Percentiles rank a stretch among this genome's conserved stretches.
Conservation (phyloP, 169 alveolate genomes). For the Cryptosporidium canis region DNA sequence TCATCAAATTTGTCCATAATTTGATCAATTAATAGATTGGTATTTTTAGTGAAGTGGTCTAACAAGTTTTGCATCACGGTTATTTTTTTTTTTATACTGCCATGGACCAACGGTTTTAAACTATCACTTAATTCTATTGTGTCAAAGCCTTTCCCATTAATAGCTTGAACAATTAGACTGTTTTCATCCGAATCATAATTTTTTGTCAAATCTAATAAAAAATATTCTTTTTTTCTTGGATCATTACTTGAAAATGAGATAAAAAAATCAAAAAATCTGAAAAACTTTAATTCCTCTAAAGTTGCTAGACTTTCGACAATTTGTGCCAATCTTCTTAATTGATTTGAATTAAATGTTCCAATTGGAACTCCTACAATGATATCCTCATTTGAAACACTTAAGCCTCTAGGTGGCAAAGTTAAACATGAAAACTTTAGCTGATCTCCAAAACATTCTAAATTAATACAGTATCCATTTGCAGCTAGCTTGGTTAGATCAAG, state of each 20-base stretch:
- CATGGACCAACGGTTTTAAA: conserved; percentile 6
- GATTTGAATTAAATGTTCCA: conserved; percentile 18
- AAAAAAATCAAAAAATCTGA: conserved; percentile 43
- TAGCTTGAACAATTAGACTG: neutral
- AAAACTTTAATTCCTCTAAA: conserved; percentile 31
- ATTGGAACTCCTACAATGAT: conserved; percentile 34
- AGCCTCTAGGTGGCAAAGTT: conserved; percentile 12
- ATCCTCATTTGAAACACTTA: conserved; percentile 10
- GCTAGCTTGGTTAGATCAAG: conserved; percentile 1
- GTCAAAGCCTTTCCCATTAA: neutral
- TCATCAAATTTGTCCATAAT: conserved; percentile 42
- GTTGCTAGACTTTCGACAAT: conserved; percentile 13
- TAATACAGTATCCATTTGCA: neutral
- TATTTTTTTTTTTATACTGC: conserved; percentile 29
- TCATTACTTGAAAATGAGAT: conserved; percentile 1
- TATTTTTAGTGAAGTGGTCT: conserved; percentile 53
- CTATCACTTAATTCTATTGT: neutral
- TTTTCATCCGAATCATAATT: neutral
- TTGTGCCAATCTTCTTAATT: conserved; percentile 26
- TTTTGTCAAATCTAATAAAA: conserved; percentile 3
- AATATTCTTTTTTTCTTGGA: neutral
- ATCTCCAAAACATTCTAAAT: conserved; percentile 18
- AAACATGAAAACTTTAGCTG: conserved; percentile 17
- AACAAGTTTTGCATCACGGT: conserved; percentile 16
- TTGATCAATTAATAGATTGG: conserved; percentile 33